Evolutionary conservation across 202 grass and related monocot species (phyloP).

Genomic region (Carex sylvatica): DNA sequence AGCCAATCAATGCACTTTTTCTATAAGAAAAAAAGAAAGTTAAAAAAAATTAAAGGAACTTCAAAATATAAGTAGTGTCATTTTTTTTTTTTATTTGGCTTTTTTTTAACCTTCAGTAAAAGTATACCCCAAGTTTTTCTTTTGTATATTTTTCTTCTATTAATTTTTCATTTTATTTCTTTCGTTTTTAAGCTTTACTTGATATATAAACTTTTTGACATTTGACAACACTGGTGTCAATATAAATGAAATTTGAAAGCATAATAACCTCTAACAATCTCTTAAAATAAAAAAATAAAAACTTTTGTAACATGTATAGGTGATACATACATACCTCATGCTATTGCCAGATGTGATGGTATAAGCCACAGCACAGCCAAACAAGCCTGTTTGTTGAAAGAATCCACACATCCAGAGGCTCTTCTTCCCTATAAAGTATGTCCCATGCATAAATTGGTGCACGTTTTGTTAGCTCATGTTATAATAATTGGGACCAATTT

Average conservation of each 20-base stretch:
- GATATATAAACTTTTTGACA: too few relatives aligned
- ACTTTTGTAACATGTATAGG: background rate
- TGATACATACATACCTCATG: conserved; percentile 32
- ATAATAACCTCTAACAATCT: too few relatives aligned
- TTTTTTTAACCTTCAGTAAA: background rate
- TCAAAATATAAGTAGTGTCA: background rate
- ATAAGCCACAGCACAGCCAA: conserved; percentile 52
- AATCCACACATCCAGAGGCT: conserved; percentile 36
- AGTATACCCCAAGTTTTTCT: background rate
- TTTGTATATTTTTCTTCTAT: too few relatives aligned
- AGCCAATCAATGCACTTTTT: background rate
- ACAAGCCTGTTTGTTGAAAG: conserved; percentile 46
- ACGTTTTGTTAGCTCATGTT: background rate
- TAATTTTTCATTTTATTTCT: too few relatives aligned
- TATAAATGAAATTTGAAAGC: too few relatives aligned
- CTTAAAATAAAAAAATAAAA: too few relatives aligned
- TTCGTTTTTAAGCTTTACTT: too few relatives aligned
- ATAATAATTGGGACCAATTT: too few relatives aligned
- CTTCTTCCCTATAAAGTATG: conserved; percentile 37
- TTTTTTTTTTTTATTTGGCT: background rate
- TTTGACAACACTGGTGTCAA: too few relatives aligned
- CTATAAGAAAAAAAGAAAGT: background rate
- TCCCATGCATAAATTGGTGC: background rate
- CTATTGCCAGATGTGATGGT: conserved; percentile 49
- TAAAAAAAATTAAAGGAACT: background rate